phyloP scores from a whole-genome alignment of 78 protist genomes.

The Dictyostelium purpureum region DNA sequence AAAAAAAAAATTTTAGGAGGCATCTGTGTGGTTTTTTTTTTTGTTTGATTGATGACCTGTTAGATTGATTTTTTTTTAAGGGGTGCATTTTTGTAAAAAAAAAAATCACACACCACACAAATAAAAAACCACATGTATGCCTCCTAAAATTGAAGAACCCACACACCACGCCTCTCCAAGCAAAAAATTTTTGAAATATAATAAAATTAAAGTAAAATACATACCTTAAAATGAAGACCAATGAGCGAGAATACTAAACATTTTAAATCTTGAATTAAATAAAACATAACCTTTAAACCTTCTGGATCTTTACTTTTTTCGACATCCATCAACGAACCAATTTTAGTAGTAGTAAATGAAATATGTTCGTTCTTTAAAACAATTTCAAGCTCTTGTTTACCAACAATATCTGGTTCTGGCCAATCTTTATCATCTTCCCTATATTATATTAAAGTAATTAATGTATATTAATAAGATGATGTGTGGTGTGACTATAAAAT shows the following conservation, averaged over 20 bases:
- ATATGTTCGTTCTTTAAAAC: conserved; percentile 94
- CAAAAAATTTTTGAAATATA: not conserved
- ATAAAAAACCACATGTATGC: not conserved
- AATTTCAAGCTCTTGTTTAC: conserved; percentile 96
- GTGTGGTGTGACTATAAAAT: not conserved
- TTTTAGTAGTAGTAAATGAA: conserved; percentile 94
- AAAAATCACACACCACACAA: too few species aligned
- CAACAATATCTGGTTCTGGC: conserved; percentile 97
- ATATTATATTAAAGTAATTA: not conserved
- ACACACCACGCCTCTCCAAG: not conserved
- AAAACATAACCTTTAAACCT: conserved; percentile 96
- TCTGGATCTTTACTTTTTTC: conserved; percentile 96
- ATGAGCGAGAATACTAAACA: conserved; percentile 96
- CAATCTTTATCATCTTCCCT: conserved; percentile 96
- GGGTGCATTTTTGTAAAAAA: not conserved
- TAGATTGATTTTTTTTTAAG: too few species aligned
- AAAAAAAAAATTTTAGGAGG: too few species aligned
- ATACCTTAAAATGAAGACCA: conserved; percentile 96
- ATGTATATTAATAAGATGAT: not conserved
- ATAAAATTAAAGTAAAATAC: not conserved
- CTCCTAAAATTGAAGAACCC: not conserved
- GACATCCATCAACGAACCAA: conserved; percentile 91
- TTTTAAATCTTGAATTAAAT: conserved; percentile 97
- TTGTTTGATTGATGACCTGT: too few species aligned
- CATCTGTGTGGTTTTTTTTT: not conserved